Conservation (phyloP, 192 early-diverging fungal genomes). For the Coemansia sp. region DNA sequence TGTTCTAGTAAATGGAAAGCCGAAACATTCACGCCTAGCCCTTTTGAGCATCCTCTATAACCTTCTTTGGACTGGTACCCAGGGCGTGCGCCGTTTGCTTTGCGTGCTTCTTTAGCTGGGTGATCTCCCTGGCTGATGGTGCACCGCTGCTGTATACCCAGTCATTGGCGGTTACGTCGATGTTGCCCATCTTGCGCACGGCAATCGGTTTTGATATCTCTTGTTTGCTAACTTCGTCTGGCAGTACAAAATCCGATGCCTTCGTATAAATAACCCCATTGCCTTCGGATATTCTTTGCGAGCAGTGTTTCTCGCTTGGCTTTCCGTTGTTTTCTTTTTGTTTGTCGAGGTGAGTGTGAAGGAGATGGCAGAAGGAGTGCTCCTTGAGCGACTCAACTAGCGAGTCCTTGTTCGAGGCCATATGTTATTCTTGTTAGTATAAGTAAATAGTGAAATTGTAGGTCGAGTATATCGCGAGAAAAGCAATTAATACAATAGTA, state of each 20-base stretch:
- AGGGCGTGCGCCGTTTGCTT: conserved; percentile 39
- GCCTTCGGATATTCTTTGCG: conserved; percentile 10
- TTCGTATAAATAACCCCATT: conserved; percentile 35
- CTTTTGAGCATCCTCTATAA: conserved; percentile 2
- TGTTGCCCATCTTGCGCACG: conserved; percentile 26
- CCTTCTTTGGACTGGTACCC: conserved; percentile 17
- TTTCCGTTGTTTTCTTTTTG: not conserved
- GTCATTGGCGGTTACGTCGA: conserved; percentile 48
- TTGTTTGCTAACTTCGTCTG: conserved; percentile 20
- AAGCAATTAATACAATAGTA: not conserved
- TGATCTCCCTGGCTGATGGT: conserved; percentile 35
- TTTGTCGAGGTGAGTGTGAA: not conserved
- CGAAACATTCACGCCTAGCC: not conserved
- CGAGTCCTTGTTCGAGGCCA: not conserved
- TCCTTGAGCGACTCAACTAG: not conserved
- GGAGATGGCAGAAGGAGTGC: not conserved
- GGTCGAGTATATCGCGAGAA: not conserved
- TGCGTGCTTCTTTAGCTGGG: conserved; percentile 22
- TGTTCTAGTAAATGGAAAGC: not conserved
- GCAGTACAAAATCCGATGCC: conserved; percentile 47
- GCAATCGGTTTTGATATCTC: conserved; percentile 32
- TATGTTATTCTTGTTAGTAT: not conserved
- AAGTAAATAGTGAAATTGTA: not conserved
- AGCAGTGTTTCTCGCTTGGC: not conserved
- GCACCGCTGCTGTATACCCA: conserved; percentile 24